Base-by-base conservation (phyloP, 108 stramenopile genomes). In the Nannochloropsis oceanica region DNA sequence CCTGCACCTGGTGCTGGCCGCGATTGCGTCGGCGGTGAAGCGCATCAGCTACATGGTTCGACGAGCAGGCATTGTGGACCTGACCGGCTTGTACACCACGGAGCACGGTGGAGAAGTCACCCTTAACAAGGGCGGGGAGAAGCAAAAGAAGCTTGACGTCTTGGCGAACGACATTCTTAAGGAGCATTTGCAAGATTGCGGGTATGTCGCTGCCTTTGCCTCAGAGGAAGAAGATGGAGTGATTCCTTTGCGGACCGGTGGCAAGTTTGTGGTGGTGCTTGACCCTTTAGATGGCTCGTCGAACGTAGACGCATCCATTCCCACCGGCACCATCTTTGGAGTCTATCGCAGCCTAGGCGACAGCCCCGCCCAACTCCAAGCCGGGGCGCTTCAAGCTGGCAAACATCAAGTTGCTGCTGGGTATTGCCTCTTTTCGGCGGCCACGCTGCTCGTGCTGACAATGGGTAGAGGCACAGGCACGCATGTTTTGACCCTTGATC, bases 261-360 rank as follows among this genome's bases (percentile, higher is more conserved):
- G 84, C n/a, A 87, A 88, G 82, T 94, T 94, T 83, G 93, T 94
- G 20, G 91, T 94, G n/a, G 94, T 93, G 43, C 94, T 94, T 82
- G 96, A 97, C 90, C 96, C 96, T 13, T 89, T 97, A 86, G 96
- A 97, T 88, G 96, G 96, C 43, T 94, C 93, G 13, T 94, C 93
- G 22, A 96, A 96, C 84, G 94, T 96, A 81, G 96, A 96, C 87
- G 81, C 81, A 24, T 24, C n/a, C 12, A 34, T 82, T 42, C 34
- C 81, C 27, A 82, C 80, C 81, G 88, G 87, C 42, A 88, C 87
- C 43, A 88, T 88, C 44, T 88, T 88, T 44, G 87, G 87, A 42
- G 81, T 88, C 14, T 88, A 84, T 43, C 83, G 42, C 34, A 42
- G 26, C 44, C 22, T 83, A 13, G 83, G 42, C 24, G 42, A 26